Evolutionary conservation across 108 stramenopile species (phyloP).

Genomic region (Bacterosira constricta): DNA sequence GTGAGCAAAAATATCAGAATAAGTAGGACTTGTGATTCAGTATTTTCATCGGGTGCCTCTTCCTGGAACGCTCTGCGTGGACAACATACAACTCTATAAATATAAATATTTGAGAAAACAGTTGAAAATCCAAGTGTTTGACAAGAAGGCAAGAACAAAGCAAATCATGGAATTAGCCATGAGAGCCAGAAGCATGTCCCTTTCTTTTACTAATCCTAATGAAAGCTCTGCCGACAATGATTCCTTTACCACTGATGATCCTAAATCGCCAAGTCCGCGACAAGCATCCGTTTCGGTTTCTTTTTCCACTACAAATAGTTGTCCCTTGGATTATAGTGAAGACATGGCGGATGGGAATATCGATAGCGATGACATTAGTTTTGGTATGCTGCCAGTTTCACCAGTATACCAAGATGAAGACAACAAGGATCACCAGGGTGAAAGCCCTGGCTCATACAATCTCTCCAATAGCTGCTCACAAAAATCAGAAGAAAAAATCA

Average conservation of each 20-base stretch:
- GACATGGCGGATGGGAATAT: too few relatives aligned
- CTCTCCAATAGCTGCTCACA: neutral
- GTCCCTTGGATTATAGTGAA: constrained; percentile 27
- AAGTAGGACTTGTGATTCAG: too few relatives aligned
- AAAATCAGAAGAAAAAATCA: neutral
- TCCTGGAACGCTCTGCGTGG: too few relatives aligned
- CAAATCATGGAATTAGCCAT: neutral
- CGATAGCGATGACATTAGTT: neutral
- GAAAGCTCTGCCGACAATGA: neutral
- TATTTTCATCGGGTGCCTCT: too few relatives aligned
- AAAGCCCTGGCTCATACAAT: neutral
- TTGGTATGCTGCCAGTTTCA: constrained; percentile 19
- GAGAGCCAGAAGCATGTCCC: neutral
- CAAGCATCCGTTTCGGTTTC: constrained; percentile 12
- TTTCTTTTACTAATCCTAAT: constrained; percentile 2
- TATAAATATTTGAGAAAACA: too few relatives aligned
- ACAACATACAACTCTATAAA: too few relatives aligned
- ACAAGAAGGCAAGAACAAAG: too few relatives aligned
- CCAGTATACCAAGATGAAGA: constrained; percentile 20
- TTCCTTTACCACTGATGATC: neutral
- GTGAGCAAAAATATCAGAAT: too few relatives aligned
- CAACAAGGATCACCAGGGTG: neutral
- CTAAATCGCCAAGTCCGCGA: neutral
- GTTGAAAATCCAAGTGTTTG: too few relatives aligned
- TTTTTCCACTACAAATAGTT: constrained; percentile 10